Conservation (phyloP, 2,329 filamentous ascomycete genomes). For the Penicillium sp. region DNA sequence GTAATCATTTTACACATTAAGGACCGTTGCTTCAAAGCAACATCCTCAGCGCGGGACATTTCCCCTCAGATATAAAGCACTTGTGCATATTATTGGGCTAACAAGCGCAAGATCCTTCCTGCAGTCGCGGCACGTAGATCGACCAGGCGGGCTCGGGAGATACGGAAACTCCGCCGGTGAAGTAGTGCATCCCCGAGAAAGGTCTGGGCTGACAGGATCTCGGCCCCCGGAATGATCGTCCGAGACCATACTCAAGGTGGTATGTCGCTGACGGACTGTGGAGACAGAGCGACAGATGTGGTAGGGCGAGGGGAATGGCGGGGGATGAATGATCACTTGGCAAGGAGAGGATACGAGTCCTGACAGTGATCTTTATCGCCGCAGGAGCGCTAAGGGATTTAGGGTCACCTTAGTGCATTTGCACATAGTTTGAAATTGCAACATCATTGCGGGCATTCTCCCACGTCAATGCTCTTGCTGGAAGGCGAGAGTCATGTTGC, state of each 20-base stretch:
- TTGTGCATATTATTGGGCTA: not conserved
- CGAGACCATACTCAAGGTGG: constrained; percentile 14
- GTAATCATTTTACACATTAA: too few relatives aligned
- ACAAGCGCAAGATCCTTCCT: not conserved
- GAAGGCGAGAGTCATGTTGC: too few relatives aligned
- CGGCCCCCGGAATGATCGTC: constrained; percentile 1
- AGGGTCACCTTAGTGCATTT: not conserved
- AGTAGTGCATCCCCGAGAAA: not conserved
- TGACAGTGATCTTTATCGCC: not conserved
- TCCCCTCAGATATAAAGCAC: not conserved
- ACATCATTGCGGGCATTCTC: too few relatives aligned
- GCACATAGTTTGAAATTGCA: too few relatives aligned
- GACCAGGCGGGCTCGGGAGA: not conserved
- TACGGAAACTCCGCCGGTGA: not conserved
- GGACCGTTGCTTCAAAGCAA: too few relatives aligned
- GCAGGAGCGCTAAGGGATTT: not conserved
- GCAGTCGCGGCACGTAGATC: not conserved
- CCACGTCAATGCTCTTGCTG: too few relatives aligned
- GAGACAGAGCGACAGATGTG: constrained; percentile 1
- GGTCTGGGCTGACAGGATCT: not conserved
- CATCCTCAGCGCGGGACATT: not conserved
- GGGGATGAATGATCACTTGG: not conserved
- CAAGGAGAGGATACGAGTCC: not conserved
- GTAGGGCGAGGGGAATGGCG: not conserved
- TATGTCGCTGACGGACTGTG: constrained; percentile 19